Percentiles rank a stretch among this genome's conserved stretches.
These are phyloP conservation scores for Yarrowia galli DNA, from an alignment of 1,139 yeast genomes.

Conservation along the genomic window DNA sequence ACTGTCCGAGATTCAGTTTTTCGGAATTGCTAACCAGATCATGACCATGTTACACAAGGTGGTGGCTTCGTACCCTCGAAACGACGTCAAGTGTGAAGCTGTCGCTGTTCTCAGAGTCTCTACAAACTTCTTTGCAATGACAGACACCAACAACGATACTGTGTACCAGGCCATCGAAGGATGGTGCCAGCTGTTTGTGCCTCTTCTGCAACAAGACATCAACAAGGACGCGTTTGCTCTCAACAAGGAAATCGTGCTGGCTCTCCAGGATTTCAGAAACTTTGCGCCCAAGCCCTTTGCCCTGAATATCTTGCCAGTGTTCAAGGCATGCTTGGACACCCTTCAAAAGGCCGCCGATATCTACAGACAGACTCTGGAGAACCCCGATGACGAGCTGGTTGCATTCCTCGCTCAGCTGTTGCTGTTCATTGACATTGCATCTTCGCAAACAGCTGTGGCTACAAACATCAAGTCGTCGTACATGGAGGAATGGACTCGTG, in stretches of 20 bases:
- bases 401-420: constrained; percentile 21
- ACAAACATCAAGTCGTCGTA: constrained; percentile 5
- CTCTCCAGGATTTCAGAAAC: constrained; percentile 20
- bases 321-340: constrained; percentile 14
- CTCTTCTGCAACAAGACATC: constrained; percentile 10
- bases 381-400: constrained; percentile 29
- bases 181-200: constrained; percentile 37
- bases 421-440: constrained; percentile 25
- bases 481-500: constrained; percentile 3
- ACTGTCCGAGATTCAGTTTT: constrained; percentile 84
- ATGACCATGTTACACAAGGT: constrained; percentile 40
- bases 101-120: constrained; percentile 24
- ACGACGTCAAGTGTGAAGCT: constrained; percentile 35
- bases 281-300: constrained; percentile 36
- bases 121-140: constrained; percentile 36
- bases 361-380: constrained; percentile 24
- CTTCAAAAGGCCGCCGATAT: constrained; percentile 7
- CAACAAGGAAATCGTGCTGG: constrained; percentile 23
- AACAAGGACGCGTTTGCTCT: constrained; percentile 3
- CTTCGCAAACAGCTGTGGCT: constrained; percentile 27
- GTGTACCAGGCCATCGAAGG: constrained; percentile 27
- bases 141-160: constrained; percentile 9
- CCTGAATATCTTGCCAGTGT: constrained; percentile 10
- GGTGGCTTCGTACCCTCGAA: constrained; percentile 21
- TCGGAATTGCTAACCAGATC: constrained; percentile 62